Percentiles rank a stretch among this genome's conserved stretches.
phyloP scores from a whole-genome alignment of 345 rosid species.

The Moricandia moricandioides region DNA sequence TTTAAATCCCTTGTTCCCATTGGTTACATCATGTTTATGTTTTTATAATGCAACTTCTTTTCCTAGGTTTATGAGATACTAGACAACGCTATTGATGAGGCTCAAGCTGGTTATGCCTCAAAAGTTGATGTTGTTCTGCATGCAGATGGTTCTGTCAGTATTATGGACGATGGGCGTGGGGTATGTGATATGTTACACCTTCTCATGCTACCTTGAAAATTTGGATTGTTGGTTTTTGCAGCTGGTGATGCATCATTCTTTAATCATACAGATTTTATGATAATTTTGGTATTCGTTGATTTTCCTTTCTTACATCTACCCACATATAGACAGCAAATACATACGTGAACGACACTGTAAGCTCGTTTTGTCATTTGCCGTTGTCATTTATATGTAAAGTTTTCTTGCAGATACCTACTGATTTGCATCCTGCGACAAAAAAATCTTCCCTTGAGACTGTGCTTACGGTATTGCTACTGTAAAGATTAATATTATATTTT shows the following conservation, averaged over 20 bases:
- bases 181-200: slow-evolving; percentile 46
- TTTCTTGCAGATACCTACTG: slow-evolving; percentile 82
- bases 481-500: slow-evolving; percentile 3
- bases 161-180: slow-evolving; percentile 95
- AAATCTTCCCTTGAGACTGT: slow-evolving; percentile 96
- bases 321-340: no score
- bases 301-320: no score
- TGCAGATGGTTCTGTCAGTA: slow-evolving; percentile 79
- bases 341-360: not conserved
- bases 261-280: no score
- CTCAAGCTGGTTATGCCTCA: slow-evolving; percentile 94
- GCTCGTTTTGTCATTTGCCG: not conserved
- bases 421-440: slow-evolving; percentile 86
- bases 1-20: slow-evolving; percentile 8
- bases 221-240: not conserved
- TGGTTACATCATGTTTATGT: not conserved
- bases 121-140: slow-evolving; percentile 61
- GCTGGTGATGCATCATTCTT: not conserved
- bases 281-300: no score
- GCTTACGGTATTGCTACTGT: slow-evolving; percentile 64
- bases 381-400: slow-evolving; percentile 17
- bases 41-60: slow-evolving; percentile 11
- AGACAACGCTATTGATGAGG: slow-evolving; percentile 99
- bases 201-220: slow-evolving; percentile 5
- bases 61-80: slow-evolving; percentile 90